Evolutionary conservation across 257 asterid genomes (phyloP).

Genomic region (Nicotiana sylvestris): DNA sequence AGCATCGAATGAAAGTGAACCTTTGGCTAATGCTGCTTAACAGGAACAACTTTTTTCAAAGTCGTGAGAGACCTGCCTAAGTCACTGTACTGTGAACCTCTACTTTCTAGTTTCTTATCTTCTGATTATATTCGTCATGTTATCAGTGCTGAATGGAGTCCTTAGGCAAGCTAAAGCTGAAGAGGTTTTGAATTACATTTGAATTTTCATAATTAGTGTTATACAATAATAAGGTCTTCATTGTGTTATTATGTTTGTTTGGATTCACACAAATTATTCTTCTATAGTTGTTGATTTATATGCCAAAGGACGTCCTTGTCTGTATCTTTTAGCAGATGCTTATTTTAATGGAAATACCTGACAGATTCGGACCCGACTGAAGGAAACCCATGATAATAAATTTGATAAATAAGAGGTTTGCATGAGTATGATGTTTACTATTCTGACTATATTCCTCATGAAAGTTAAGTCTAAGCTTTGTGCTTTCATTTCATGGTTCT

Average conservation of each 20-base stretch:
- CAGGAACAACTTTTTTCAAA: neutral
- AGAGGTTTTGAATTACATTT: neutral
- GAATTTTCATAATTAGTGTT: neutral
- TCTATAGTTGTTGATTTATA: neutral
- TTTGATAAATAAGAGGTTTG: neutral
- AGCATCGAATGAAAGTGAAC: conserved; percentile 41
- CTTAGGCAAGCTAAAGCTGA: neutral
- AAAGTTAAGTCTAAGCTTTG: neutral
- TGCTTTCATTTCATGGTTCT: neutral
- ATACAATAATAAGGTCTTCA: neutral
- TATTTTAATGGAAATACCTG: neutral
- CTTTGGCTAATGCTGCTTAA: conserved; percentile 55
- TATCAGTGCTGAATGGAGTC: neutral
- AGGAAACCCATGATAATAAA: neutral
- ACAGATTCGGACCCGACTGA: neutral
- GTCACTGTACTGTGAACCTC: neutral
- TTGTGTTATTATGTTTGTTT: neutral
- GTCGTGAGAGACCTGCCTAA: neutral
- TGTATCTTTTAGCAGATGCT: neutral
- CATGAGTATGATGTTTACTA: neutral
- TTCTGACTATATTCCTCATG: neutral
- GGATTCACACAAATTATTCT: neutral
- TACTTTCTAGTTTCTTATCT: conserved; percentile 2
- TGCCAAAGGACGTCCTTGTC: neutral
- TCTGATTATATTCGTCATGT: neutral